Conservation (phyloP, 139 green algal genomes). For the Auxenochlorella pyrenoidosa region DNA sequence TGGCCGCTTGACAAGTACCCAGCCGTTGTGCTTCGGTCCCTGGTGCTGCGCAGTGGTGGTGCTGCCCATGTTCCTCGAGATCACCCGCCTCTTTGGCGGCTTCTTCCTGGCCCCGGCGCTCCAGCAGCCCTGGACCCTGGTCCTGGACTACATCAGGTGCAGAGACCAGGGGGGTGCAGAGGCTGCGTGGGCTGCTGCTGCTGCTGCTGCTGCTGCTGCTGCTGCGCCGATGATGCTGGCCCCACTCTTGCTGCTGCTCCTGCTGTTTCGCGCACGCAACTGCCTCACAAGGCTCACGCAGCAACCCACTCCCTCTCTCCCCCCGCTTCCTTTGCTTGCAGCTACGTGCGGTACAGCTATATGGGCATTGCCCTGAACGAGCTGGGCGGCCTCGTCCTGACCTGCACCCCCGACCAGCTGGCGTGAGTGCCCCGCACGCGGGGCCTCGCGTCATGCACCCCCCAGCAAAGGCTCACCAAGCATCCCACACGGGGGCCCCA, state of each 20-base stretch:
- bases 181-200: neutral
- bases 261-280: neutral
- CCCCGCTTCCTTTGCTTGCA: neutral
- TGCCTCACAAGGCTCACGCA: neutral
- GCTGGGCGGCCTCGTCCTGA: conserved; percentile 57
- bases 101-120: conserved; percentile 41
- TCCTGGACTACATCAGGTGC: conserved; percentile 25
- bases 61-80: conserved; percentile 47
- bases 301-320: neutral
- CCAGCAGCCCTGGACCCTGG: neutral
- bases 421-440: conserved; percentile 11
- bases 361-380: conserved; percentile 60
- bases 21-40: too few relatives aligned
- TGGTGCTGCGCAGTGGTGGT: conserved; percentile 44
- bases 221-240: neutral
- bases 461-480: too few relatives aligned
- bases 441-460: too few relatives aligned
- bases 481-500: too few relatives aligned
- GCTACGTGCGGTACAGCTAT: conserved; percentile 46
- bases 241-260: neutral
- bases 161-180: neutral
- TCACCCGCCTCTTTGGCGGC: conserved; percentile 43
- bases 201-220: neutral
- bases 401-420: conserved; percentile 48
- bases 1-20: too few relatives aligned